Evolutionary conservation across 164 flowering plant species (phyloP).

Genomic region (grape (Vitis vinifera)): ASM3070453v1 NC_081816.1:6515501-6516000

Average conservation of each 20-base stretch:
- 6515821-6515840: too few relatives aligned
- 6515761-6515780: too few relatives aligned
- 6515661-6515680: neutral
- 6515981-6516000: slow-evolving; percentile 73
- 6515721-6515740: neutral
- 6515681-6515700: neutral
- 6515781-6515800: too few relatives aligned
- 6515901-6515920: too few relatives aligned
- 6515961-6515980: neutral
- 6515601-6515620: neutral
- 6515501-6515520: too few relatives aligned
- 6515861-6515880: too few relatives aligned
- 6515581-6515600: neutral
- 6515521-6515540: neutral
- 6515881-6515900: too few relatives aligned
- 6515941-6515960: slow-evolving; percentile 1
- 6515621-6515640: neutral
- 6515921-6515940: neutral
- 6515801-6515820: too few relatives aligned
- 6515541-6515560: neutral
- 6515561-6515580: too few relatives aligned
- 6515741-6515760: neutral
- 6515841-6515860: too few relatives aligned
- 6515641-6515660: neutral
- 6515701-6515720: neutral